Evolutionary conservation across 495 filamentous ascomycete genomes (phyloP), one percentile per base, ranked within the genome.

Genomic region (Penicillium goetzii): DNA sequence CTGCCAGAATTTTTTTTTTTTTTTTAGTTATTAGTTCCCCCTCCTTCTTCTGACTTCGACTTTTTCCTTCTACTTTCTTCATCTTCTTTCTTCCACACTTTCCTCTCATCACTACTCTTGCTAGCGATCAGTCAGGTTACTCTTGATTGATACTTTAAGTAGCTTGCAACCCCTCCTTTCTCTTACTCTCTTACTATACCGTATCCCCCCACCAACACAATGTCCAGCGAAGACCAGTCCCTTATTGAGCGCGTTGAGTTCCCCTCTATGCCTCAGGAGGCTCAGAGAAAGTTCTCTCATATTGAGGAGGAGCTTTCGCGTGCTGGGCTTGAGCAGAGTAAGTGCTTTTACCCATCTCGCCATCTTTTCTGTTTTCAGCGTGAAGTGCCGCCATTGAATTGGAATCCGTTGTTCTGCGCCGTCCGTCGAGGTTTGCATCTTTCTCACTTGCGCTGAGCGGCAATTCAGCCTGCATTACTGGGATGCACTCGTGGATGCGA

Each of bases 251-350:
- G 72, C 60, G 54, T 79, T 63, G 68, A 77, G 63, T 30, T 69
- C 33, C 74, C 79, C 43, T 56, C 58, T 43, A 66, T 80, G 55
- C 72, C 77, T 14, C 62, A 69, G 43, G 70, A 75, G 53, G 67
- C 68, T 11, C 63, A 60, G 59, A 69, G 56, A 54, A 69, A 80
- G 68, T 76, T 81, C 45, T 52, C 70, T 26, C 34, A 71, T 14
- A 43, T 81, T 19, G 72, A 80, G 66, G 71, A 80, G 67, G 61
- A 79, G 65, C 79, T 79, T 34, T 30, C 62, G 33, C 72, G 74
- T 33, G 74, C 72, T 9, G 77, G 79, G 64, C 66, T 80, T 62
- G 77, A 80, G 60, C 74, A 78, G 64, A 41, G 79, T 81, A 72
- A 61, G 79, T 79, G 7, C n/a, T 4, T 47, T 12, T 43, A 4